phyloP scores from a whole-genome alignment of 2,329 filamentous ascomycete genomes.

The Huntiella savannae region DNA sequence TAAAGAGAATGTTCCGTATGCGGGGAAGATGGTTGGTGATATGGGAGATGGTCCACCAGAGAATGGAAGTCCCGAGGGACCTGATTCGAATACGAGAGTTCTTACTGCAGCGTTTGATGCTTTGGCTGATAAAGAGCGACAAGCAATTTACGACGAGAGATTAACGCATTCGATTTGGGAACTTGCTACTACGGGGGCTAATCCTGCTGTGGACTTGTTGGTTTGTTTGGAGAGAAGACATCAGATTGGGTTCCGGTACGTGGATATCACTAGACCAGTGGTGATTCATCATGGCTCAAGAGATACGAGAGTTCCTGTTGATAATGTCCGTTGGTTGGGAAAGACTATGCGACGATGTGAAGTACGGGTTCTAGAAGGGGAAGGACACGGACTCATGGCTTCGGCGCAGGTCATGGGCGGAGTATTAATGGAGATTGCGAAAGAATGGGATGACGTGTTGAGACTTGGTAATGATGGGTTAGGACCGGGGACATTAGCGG shows the following conservation, averaged over 20 bases:
- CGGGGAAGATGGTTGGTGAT: not conserved
- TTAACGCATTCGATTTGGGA: conserved; percentile 92
- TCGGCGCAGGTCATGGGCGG: conserved; percentile 82
- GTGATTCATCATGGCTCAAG: conserved; percentile 87
- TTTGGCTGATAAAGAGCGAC: conserved; percentile 50
- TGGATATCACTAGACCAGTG: conserved; percentile 79
- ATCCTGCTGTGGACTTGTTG: conserved; percentile 81
- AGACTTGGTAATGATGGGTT: conserved; percentile 17
- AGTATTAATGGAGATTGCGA: conserved; percentile 83
- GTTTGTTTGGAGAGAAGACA: conserved; percentile 83
- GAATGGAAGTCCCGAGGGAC: not conserved
- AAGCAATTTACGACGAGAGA: conserved; percentile 59
- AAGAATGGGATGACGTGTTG: conserved; percentile 84
- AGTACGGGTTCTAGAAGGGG: conserved; percentile 72
- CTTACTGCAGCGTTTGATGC: conserved; percentile 38
- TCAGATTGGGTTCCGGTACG: conserved; percentile 87
- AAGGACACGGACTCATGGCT: conserved; percentile 92
- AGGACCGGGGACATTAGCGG: not conserved
- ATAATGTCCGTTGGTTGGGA: conserved; percentile 88
- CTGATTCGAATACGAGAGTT: conserved; percentile 18
- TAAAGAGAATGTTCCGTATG: conserved; percentile 1
- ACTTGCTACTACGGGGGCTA: conserved; percentile 72
- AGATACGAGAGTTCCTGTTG: conserved; percentile 80
- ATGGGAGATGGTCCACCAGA: not conserved
- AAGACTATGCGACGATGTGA: conserved; percentile 88